Base-by-base conservation (phyloP, 116 monocot genomes). In the Zostera marina region DNA sequence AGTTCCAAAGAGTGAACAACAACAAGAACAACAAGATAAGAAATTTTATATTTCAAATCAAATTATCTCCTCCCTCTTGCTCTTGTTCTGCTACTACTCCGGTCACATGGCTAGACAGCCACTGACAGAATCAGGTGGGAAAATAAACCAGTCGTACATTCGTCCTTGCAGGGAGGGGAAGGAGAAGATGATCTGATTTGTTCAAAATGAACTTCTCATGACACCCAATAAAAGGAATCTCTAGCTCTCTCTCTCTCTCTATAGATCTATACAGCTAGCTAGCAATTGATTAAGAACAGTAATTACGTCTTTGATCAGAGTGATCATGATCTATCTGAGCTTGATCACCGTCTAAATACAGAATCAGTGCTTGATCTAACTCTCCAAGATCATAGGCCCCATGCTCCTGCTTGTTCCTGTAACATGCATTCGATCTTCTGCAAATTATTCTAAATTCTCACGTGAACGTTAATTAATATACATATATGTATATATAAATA, bases 311-410 rank as follows among this genome's bases (percentile, higher is more conserved):
- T 51, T 51, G 49, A 15, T 21, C 49, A 2, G 49, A 20, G 20
- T 20, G 14, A 51, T 51, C 49, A 51, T 20, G 14, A 51, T 51
- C 49, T 51, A 19, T 21, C 20, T 51, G 49, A 19, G 15, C 8
- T 51, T 51, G 49, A 8, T n/a, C n/a, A n/a, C 9, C 49, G 20
- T 17, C 49, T 19, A 51, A 21, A 20, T 51, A 51, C 8, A 20
- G 49, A 21, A 51, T 51, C n/a, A 51, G 20, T 51, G 49, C 49
- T 51, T 51, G 49, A 10, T 51, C 49, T 51, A 51, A 9, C 20
- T 51, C 49, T 9, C 49, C 49, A 51, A 51, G 49, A 51, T 51
- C 49, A 51, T 51, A 51, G 7, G 49, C 49, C 15, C 49, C 10
- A 21, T 51, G 49, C 49, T 51, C 49, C 20, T n/a, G n/a, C n/a